A percentile compares a stretch with the other conserved stretches of the same genome.
phyloP scores from a whole-genome alignment of 2,329 filamentous ascomycete genomes.

The Penicillium sp. region DNA sequence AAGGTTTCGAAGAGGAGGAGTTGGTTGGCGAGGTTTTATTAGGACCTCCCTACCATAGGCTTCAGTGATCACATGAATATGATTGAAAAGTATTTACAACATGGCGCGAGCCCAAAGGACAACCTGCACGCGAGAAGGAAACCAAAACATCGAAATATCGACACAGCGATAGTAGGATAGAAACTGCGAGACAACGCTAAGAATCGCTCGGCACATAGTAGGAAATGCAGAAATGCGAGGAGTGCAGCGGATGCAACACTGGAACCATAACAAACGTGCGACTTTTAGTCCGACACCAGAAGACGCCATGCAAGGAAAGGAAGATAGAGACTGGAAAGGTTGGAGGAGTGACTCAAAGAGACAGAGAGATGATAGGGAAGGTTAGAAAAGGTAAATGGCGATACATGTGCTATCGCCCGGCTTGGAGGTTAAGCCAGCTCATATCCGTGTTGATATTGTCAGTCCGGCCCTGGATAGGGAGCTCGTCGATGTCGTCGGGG shows the following conservation, averaged over 20 bases:
- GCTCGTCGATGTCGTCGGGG: slow-evolving; percentile 26
- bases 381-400: background rate
- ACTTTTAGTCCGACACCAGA: slow-evolving; percentile 12
- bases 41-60: background rate
- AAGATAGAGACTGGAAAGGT: background rate
- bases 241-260: slow-evolving; percentile 13
- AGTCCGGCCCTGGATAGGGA: slow-evolving; percentile 14
- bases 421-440: slow-evolving; percentile 42
- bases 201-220: slow-evolving; percentile 13
- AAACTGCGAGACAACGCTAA: slow-evolving; percentile 15
- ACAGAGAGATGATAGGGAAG: background rate
- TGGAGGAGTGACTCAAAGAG: background rate
- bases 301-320: slow-evolving; percentile 14
- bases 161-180: background rate
- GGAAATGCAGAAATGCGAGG: background rate
- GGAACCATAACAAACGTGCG: slow-evolving; percentile 1
- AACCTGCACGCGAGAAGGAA: background rate
- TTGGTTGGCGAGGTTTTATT: slow-evolving; percentile 27
- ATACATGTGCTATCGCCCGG: slow-evolving; percentile 18
- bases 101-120: background rate
- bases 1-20: slow-evolving; percentile 27
- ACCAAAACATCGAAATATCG: background rate
- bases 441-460: slow-evolving; percentile 38
- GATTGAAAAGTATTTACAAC: background rate
- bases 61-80: background rate